Percentiles rank a stretch among this genome's conserved stretches.
These are phyloP conservation scores for Simplicillium aogashimaense DNA, from an alignment of 2,329 filamentous ascomycete species.

Conservation along the genomic window DNA sequence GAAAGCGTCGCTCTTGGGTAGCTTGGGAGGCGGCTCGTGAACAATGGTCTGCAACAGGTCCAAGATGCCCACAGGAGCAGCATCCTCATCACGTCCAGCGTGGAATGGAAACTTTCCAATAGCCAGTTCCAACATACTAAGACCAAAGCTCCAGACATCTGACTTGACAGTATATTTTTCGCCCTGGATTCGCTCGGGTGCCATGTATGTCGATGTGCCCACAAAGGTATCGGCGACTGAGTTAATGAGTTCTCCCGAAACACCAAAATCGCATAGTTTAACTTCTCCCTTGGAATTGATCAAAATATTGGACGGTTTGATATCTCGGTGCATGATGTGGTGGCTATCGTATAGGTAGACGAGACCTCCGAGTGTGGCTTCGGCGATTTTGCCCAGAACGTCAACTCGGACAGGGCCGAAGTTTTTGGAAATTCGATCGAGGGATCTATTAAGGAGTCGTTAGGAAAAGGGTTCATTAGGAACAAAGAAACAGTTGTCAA, in stretches of 20 bases:
- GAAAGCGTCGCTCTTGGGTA: conserved; percentile 97
- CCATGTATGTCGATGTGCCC: conserved; percentile 98
- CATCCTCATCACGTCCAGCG: conserved; percentile 65
- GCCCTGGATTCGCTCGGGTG: conserved; percentile 92
- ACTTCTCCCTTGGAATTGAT: conserved; percentile 91
- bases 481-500: not conserved
- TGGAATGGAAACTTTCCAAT: conserved; percentile 97
- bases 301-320: conserved; percentile 96
- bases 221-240: conserved; percentile 98
- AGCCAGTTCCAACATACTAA: conserved; percentile 92
- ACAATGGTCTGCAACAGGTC: conserved; percentile 97
- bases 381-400: conserved; percentile 93
- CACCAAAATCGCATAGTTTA: conserved; percentile 97
- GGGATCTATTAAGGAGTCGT: conserved; percentile 47
- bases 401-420: conserved; percentile 95
- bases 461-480: conserved; percentile 6
- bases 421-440: conserved; percentile 87
- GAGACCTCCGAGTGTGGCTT: conserved; percentile 85
- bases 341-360: conserved; percentile 93
- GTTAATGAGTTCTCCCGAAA: conserved; percentile 96
- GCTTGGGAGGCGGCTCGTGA: conserved; percentile 82
- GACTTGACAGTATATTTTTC: conserved; percentile 97
- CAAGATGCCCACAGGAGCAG: conserved; percentile 85
- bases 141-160: conserved; percentile 96
- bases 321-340: conserved; percentile 98